These are phyloP conservation scores for Exidia glandulosa DNA, from an alignment of 768 basidiomycete genomes.

Conservation along the genomic window DNA sequence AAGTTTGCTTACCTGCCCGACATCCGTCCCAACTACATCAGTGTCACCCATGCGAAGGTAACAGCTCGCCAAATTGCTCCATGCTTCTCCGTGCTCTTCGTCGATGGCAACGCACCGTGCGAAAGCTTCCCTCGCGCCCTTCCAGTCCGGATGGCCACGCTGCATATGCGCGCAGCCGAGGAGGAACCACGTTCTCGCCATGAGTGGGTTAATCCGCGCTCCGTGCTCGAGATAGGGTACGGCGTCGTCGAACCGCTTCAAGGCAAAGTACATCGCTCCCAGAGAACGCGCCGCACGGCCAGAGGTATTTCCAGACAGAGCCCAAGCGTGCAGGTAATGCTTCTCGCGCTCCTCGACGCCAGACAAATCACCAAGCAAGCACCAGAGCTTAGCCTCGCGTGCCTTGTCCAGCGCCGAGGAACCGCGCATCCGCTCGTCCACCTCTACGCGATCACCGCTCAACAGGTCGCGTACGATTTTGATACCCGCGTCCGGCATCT, in stretches of 20 bases:
- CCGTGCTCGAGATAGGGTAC: conserved; percentile 59
- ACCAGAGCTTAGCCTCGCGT: conserved; percentile 88
- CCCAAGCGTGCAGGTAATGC: conserved; percentile 82
- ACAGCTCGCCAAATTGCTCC: conserved; percentile 93
- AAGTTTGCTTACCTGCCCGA: conserved; percentile 14
- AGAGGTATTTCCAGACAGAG: conserved; percentile 64
- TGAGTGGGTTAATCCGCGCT: conserved; percentile 79
- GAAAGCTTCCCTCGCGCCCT: conserved; percentile 73
- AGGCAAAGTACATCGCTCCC: conserved; percentile 67
- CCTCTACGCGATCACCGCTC: conserved; percentile 74
- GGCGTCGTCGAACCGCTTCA: conserved; percentile 48
- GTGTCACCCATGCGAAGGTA: conserved; percentile 71
- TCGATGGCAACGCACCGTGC: conserved; percentile 79
- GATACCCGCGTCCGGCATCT: conserved; percentile 67
- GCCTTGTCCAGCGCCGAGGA: conserved; percentile 50
- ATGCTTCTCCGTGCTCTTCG: conserved; percentile 94
- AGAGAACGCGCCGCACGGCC: conserved; percentile 87
- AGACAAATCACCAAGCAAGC: conserved; percentile 88
- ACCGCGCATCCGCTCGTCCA: conserved; percentile 56
- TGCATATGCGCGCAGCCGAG: conserved; percentile 86
- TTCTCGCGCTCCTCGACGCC: conserved; percentile 56
- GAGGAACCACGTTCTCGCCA: conserved; percentile 87
- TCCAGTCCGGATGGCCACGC: conserved; percentile 76
- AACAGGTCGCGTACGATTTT: conserved; percentile 76
- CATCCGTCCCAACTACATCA: conserved; percentile 19